These are phyloP conservation scores for Gentiana straminea DNA, from an alignment of 257 asterid species.

Conservation along the genomic window DNA sequence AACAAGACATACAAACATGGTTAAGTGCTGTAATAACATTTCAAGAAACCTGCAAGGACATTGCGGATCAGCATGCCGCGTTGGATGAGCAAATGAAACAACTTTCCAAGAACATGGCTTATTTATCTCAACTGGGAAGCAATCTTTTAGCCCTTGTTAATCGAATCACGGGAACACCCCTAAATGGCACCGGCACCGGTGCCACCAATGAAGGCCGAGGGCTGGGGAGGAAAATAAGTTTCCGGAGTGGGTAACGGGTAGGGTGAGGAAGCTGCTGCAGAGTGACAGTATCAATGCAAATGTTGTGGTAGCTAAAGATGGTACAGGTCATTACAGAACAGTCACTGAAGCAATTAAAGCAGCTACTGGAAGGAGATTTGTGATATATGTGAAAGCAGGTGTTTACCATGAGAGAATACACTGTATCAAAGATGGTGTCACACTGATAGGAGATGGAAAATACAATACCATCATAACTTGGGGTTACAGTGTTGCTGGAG, in stretches of 20 bases:
- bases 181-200: background rate
- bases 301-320: conserved; percentile 68
- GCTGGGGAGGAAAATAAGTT: conserved; percentile 16
- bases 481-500: conserved; percentile 36
- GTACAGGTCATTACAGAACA: conserved; percentile 45
- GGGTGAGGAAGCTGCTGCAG: conserved; percentile 42
- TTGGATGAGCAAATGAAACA: conserved; percentile 25
- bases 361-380: conserved; percentile 48
- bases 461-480: conserved; percentile 45
- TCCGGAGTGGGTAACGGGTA: conserved; percentile 41
- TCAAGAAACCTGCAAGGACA: conserved; percentile 61
- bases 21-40: conserved; percentile 65
- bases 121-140: conserved; percentile 43
- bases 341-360: conserved; percentile 52
- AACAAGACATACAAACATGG: conserved; percentile 65
- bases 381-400: conserved; percentile 67
- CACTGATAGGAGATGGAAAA: conserved; percentile 72
- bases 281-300: conserved; percentile 26
- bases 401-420: conserved; percentile 51
- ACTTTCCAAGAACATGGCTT: conserved; percentile 46
- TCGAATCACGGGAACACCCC: conserved; percentile 18
- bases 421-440: conserved; percentile 53
- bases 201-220: conserved; percentile 11
- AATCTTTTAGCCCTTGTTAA: conserved; percentile 52
- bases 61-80: conserved; percentile 19